These are phyloP conservation scores for Fistulifera solaris DNA, from an alignment of 108 stramenopile species.

Conservation along the genomic window DNA sequence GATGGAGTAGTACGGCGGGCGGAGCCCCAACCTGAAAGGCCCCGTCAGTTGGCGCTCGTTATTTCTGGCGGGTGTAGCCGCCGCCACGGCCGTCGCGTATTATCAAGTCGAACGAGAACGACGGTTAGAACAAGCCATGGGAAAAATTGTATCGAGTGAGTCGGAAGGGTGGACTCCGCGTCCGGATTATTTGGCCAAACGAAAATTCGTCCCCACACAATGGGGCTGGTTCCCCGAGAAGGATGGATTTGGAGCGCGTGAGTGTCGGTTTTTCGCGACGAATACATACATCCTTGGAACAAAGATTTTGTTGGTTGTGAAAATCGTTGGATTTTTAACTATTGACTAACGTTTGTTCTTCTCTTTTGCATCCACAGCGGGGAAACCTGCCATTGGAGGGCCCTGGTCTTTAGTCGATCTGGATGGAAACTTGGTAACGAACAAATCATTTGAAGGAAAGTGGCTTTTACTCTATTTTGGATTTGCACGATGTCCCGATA, in stretches of 20 bases:
- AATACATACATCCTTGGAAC: conserved; percentile 6
- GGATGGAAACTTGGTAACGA: conserved; percentile 78
- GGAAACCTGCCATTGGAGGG: conserved; percentile 85
- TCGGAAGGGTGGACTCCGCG: conserved; percentile 78
- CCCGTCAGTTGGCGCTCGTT: conserved; percentile 80
- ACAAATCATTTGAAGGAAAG: conserved; percentile 75
- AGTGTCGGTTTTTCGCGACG: conserved; percentile 17
- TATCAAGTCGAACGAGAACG: conserved; percentile 81
- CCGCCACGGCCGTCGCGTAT: conserved; percentile 73
- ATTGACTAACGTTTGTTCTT: neutral
- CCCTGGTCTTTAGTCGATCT: conserved; percentile 83
- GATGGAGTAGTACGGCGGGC: too few species aligned
- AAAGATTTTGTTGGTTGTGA: neutral
- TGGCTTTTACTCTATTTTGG: conserved; percentile 98
- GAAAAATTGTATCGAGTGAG: conserved; percentile 84
- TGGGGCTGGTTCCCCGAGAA: conserved; percentile 86
- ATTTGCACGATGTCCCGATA: conserved; percentile 99
- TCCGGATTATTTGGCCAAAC: conserved; percentile 74
- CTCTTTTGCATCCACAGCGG: conserved; percentile 36
- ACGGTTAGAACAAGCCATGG: conserved; percentile 83
- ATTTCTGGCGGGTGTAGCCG: conserved; percentile 68
- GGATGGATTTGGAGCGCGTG: conserved; percentile 82
- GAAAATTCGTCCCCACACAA: conserved; percentile 61
- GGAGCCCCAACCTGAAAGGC: conserved; percentile 15
- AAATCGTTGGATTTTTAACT: neutral